Base-by-base conservation (phyloP, 1,284 basidiomycete species). In the Cryptococcus sp. region DNA sequence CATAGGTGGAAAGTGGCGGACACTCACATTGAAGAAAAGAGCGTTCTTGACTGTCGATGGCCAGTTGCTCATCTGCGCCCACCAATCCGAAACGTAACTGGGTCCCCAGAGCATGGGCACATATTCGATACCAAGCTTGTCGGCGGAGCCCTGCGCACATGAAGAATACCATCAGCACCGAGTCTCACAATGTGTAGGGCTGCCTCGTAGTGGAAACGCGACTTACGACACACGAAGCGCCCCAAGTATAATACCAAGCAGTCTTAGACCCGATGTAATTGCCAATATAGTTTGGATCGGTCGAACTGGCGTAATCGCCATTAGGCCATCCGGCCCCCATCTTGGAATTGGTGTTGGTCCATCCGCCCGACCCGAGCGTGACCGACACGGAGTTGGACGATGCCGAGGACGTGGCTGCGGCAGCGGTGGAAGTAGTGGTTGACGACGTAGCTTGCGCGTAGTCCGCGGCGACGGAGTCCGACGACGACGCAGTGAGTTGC, bases 41-140 rank as follows among this genome's bases (percentile, higher is more conserved):
- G 83, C 83, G 58, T 78, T 75, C 46, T 82, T 79, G 56, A 85
- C 83, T 53, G 63, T 85, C 81, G 57, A 83, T 82, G 52, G 79
- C 70, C 84, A 64, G 42, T 49, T 57, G 50, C 52, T 62, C 50
- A 72, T 65, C 52, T 67, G 63, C 39, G 52, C 54, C 53, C 61
- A 61, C 66, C 70, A 79, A 49, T 75, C 74, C 25, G 51, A 51
- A 25, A 69, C 61, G 55, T 77, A 71, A 50, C 69, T 62, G 69
- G 85, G 60, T 65, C 88, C 86, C 87, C 88, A 90, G 13, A 89
- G 77, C 88, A 88, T 88, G 55, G 86, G 83, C 62, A 83, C 81
- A 73, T 79, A 84, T 17, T 83, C 75, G 52, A 85, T 75, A 43
- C 83, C 84, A 55, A 82, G 75, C 0, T 79, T 70, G 20, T 75